These are phyloP conservation scores for Blastobotrys parvus DNA, from an alignment of 805 yeast species.

Conservation along the genomic window DNA sequence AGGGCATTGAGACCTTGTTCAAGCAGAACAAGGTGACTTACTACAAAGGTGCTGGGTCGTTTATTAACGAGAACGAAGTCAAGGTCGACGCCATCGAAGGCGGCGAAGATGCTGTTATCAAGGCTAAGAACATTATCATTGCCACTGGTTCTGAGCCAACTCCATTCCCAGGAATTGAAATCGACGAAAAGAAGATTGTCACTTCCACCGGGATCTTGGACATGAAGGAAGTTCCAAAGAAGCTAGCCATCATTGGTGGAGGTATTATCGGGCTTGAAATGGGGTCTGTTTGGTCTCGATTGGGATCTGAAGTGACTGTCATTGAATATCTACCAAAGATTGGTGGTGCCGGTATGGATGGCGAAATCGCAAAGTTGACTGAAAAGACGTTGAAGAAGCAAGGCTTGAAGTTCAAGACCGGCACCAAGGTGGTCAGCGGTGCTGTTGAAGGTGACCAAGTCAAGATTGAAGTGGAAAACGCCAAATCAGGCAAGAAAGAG, in stretches of 20 bases:
- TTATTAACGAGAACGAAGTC: slow-evolving; percentile 69
- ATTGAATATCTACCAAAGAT: slow-evolving; percentile 83
- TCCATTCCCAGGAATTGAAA: slow-evolving; percentile 95
- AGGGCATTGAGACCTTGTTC: slow-evolving; percentile 90
- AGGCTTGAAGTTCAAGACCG: slow-evolving; percentile 86
- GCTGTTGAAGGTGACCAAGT: slow-evolving; percentile 84
- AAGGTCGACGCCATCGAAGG: slow-evolving; percentile 84
- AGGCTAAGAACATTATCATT: slow-evolving; percentile 81
- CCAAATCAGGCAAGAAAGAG: slow-evolving; percentile 75
- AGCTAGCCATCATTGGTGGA: slow-evolving; percentile 90
- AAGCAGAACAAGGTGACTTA: slow-evolving; percentile 93
- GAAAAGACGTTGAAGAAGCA: slow-evolving; percentile 90
- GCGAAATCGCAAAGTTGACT: slow-evolving; percentile 82
- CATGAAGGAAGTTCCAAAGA: slow-evolving; percentile 86
- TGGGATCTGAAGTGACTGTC: slow-evolving; percentile 93
- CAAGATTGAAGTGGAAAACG: slow-evolving; percentile 79
- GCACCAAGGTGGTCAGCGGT: slow-evolving; percentile 86
- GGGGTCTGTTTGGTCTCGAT: slow-evolving; percentile 96
- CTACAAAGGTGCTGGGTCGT: slow-evolving; percentile 88
- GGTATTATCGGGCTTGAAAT: slow-evolving; percentile 99
- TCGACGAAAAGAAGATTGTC: slow-evolving; percentile 96
- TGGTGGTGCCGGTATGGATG: slow-evolving; percentile 99
- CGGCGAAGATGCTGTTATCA: slow-evolving; percentile 58
- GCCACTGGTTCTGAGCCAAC: slow-evolving; percentile 99
- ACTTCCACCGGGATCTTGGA: slow-evolving; percentile 88